Percentiles rank a stretch among this genome's conserved stretches.
Conservation (phyloP, 2,329 filamentous ascomycete species). For the Metarhizium album region DNA sequence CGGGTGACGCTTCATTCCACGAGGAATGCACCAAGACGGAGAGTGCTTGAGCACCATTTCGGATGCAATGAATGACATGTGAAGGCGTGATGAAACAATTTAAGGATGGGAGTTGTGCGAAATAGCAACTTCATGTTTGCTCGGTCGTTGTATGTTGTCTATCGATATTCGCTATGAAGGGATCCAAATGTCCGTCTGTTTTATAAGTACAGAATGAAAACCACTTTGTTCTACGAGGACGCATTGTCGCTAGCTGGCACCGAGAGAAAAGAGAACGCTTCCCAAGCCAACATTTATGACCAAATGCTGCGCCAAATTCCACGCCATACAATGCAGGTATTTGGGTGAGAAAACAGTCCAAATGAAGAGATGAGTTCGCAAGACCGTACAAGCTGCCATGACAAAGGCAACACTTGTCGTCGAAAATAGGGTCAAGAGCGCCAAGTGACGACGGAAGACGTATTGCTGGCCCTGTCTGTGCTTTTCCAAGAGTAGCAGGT, state of each 20-base stretch:
- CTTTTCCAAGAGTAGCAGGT: slow-evolving; percentile 41
- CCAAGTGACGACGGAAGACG: slow-evolving; percentile 42
- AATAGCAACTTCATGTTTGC: not conserved
- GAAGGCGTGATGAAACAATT: not conserved
- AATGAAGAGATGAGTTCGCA: slow-evolving; percentile 88
- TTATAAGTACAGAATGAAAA: not conserved
- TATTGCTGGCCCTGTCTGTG: slow-evolving; percentile 14
- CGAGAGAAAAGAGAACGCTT: slow-evolving; percentile 45
- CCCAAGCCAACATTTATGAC: slow-evolving; percentile 56
- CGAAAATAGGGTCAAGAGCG: slow-evolving; percentile 60
- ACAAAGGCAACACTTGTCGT: slow-evolving; percentile 57
- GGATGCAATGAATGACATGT: slow-evolving; percentile 1
- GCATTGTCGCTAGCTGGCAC: slow-evolving; percentile 12
- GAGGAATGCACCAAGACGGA: slow-evolving; percentile 26
- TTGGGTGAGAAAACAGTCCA: slow-evolving; percentile 99
- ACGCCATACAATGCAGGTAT: slow-evolving; percentile 84
- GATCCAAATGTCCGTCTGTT: not conserved
- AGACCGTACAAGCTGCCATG: slow-evolving; percentile 76
- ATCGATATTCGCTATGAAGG: not conserved
- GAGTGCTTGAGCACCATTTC: slow-evolving; percentile 4
- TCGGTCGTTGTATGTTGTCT: not conserved
- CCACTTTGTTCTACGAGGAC: not conserved
- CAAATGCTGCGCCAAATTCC: slow-evolving; percentile 75
- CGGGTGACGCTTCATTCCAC: slow-evolving; percentile 30
- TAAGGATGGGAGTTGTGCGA: not conserved